Percentiles rank a stretch among this genome's conserved stretches.
Evolutionary conservation across 805 yeast genomes (phyloP).

Genomic region (Brettanomyces custersianus): DNA sequence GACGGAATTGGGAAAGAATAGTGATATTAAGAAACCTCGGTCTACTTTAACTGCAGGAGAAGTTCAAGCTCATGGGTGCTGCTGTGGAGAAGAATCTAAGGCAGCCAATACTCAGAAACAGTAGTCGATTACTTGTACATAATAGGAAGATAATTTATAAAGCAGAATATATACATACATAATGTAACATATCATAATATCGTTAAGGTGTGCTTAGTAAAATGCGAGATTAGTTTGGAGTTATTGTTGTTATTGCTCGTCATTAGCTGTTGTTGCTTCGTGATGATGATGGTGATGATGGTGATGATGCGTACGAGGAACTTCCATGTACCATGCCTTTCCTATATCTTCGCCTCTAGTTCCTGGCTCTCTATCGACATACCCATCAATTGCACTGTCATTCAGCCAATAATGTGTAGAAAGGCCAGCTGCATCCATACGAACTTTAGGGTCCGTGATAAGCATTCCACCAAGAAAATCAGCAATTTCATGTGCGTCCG

Average conservation of each 20-base stretch:
- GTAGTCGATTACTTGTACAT: too few relatives aligned
- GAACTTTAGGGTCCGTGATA: slow-evolving; percentile 58
- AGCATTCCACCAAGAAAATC: slow-evolving; percentile 83
- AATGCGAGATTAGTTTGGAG: too few relatives aligned
- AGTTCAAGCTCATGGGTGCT: slow-evolving; percentile 34
- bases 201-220: too few relatives aligned
- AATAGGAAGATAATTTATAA: too few relatives aligned
- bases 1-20: slow-evolving; percentile 85
- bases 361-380: slow-evolving; percentile 69
- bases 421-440: slow-evolving; percentile 97
- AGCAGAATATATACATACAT: too few relatives aligned
- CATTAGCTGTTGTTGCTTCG: too few relatives aligned
- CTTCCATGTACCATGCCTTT: slow-evolving; percentile 81
- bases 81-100: slow-evolving; percentile 48
- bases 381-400: slow-evolving; percentile 71
- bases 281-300: too few relatives aligned
- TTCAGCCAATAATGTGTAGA: slow-evolving; percentile 78
- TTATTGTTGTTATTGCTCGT: too few relatives aligned
- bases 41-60: slow-evolving; percentile 22
- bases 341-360: slow-evolving; percentile 77
- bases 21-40: slow-evolving; percentile 55
- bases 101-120: too few relatives aligned
- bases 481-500: slow-evolving; percentile 64
- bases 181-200: too few relatives aligned
- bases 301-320: slow-evolving; percentile 12